A percentile compares a stretch with the other conserved stretches of the same genome.
Evolutionary conservation across 148 eudicot genomes (phyloP).

Genomic region (Rhododendron mucronatum): DNA sequence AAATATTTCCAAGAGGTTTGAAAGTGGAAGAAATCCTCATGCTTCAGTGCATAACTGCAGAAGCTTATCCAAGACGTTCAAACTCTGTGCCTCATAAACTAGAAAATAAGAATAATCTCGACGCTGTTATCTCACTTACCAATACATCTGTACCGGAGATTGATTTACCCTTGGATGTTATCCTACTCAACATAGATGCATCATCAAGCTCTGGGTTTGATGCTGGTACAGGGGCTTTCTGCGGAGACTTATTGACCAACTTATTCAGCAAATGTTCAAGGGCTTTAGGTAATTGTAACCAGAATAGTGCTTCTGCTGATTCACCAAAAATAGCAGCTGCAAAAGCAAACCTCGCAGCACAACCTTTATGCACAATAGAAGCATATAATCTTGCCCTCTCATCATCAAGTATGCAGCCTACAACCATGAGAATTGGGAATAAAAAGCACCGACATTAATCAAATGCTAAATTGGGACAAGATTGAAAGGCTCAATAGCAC

Average conservation of each 20-base stretch:
- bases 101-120: not conserved
- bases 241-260: slow-evolving; percentile 54
- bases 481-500: not conserved
- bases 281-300: slow-evolving; percentile 90
- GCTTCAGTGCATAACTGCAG: not conserved
- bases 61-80: slow-evolving; percentile 8
- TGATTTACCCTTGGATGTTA: slow-evolving; percentile 70
- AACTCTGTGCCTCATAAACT: slow-evolving; percentile 8
- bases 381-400: slow-evolving; percentile 84
- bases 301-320: slow-evolving; percentile 84
- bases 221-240: slow-evolving; percentile 41
- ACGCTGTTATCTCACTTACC: slow-evolving; percentile 35
- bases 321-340: slow-evolving; percentile 97
- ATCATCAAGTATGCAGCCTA: slow-evolving; percentile 91
- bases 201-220: slow-evolving; percentile 58
- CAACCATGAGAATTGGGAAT: slow-evolving; percentile 13
- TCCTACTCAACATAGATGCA: slow-evolving; percentile 64
- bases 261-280: slow-evolving; percentile 68
- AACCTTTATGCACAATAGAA: slow-evolving; percentile 60
- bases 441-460: slow-evolving; percentile 10
- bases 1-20: not conserved
- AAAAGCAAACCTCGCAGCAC: slow-evolving; percentile 81
- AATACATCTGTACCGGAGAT: slow-evolving; percentile 46
- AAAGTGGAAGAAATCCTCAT: not conserved
- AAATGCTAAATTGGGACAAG: not conserved